Evolutionary conservation across 306 rosid species (phyloP), one percentile per base, ranked within the genome.

Genomic region (Dicorynia guianensis): DNA sequence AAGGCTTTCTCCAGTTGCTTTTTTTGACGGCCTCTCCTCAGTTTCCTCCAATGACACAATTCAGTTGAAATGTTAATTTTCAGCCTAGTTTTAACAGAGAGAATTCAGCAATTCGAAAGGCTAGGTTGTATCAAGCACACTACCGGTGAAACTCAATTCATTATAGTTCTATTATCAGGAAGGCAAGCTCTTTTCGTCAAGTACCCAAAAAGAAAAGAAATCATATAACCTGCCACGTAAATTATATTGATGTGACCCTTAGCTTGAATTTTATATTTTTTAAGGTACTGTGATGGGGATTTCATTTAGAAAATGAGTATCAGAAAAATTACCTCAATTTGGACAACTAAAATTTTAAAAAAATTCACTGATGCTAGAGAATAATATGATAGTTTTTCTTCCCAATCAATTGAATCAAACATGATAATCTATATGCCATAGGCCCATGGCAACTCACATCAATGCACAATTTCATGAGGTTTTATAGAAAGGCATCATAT

Each of bases 1-100:
- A 73, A 67, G 25, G 67, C 18, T 71, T 65, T 50, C 66, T 9
- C 43, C 10, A 9, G 39, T 58, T 55, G 44, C 1, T 74, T 50
- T 34, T 60, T 43, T 52, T 49, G 75, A n/a, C 74, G 71, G 67
- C 47, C 14, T 46, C 46, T 49, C 67, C 63, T 53, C 73, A 52
- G 52, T 76, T 72, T 66, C 76, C 83, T 80, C 12, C 33, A 47
- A 6, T 43, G 2, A 44, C 44, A 39, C 1, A 44, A 42, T 7
- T 38, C 0, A 72, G 63, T 46, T 19, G 30, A 62, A 61, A 57
- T 11, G 17, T 34, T 60, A 84, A 39, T 46, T 71, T 50, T 84
- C 69, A 79, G 71, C 33, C 0, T 10, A 10, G 50, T 56, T 20
- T 25, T 54, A 36, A 9, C 6, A 56, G 14, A 30, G 0, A 46